Evolutionary conservation across 2,329 filamentous ascomycete species (phyloP).

Genomic region (Cadophora gregata): DNA sequence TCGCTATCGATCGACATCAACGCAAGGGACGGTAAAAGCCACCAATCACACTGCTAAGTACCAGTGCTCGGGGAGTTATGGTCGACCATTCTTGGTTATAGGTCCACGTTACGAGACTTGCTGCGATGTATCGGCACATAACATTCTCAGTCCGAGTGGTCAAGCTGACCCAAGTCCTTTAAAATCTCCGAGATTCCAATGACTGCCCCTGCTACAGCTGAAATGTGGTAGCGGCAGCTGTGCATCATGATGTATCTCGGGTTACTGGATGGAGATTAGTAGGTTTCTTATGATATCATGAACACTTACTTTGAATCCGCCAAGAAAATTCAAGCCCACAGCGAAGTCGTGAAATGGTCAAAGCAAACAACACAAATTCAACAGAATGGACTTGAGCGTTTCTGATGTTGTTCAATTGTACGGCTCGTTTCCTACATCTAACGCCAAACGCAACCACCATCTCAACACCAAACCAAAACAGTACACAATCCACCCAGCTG

Average conservation of each 20-base stretch:
- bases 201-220: neutral
- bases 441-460: neutral
- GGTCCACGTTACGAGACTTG: neutral
- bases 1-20: neutral
- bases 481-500: neutral
- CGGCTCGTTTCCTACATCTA: neutral
- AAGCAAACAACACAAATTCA: neutral
- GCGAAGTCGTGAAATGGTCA: too few species aligned
- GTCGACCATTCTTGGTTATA: neutral
- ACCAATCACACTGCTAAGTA: neutral
- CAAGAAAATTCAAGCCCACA: too few species aligned
- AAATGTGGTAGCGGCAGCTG: neutral
- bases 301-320: neutral
- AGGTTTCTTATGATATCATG: neutral
- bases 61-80: neutral
- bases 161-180: neutral
- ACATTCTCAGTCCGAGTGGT: neutral
- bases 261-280: neutral
- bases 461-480: neutral
- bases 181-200: neutral
- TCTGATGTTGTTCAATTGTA: neutral
- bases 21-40: conserved; percentile 3
- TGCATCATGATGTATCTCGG: conserved; percentile 1
- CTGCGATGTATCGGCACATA: neutral
- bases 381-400: neutral